Evolutionary conservation across 78 protist species (phyloP).

Genomic region (Isochrysis galbana): DNA sequence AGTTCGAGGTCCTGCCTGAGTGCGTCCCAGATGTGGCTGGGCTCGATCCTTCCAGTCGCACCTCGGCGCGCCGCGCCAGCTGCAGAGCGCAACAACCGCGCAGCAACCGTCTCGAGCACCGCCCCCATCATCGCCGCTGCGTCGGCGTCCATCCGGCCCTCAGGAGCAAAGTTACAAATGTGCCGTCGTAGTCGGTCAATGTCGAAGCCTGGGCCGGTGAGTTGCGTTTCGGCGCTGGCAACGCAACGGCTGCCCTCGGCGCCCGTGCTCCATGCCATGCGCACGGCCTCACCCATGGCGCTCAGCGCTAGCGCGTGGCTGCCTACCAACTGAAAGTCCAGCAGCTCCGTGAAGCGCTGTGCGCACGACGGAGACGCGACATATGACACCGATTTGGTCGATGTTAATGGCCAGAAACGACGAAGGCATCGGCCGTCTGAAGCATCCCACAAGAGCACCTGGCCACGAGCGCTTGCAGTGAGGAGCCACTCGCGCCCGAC

Average conservation of each 20-base stretch:
- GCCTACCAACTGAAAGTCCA: not conserved
- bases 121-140: not conserved
- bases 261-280: not conserved
- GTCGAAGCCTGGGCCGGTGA: not conserved
- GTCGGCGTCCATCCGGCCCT: not conserved
- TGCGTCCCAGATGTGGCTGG: not conserved
- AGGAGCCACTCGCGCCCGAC: too few relatives aligned
- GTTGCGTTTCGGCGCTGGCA: not conserved
- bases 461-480: too few relatives aligned
- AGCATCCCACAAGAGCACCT: too few relatives aligned
- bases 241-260: not conserved
- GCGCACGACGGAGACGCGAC: too few relatives aligned
- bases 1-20: not conserved
- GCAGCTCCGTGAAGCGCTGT: not conserved
- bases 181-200: not conserved
- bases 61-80: not conserved
- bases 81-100: not conserved
- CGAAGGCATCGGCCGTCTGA: too few relatives aligned
- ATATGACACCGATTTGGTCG: too few relatives aligned
- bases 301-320: not conserved
- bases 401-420: too few relatives aligned
- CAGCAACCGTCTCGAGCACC: not conserved
- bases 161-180: not conserved
- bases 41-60: not conserved
- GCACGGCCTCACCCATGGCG: not conserved